Percentiles rank a stretch among this genome's conserved stretches.
Evolutionary conservation across 1,284 basidiomycete genomes (phyloP).

Genomic region (Sanghuangporus sanghuang): DNA sequence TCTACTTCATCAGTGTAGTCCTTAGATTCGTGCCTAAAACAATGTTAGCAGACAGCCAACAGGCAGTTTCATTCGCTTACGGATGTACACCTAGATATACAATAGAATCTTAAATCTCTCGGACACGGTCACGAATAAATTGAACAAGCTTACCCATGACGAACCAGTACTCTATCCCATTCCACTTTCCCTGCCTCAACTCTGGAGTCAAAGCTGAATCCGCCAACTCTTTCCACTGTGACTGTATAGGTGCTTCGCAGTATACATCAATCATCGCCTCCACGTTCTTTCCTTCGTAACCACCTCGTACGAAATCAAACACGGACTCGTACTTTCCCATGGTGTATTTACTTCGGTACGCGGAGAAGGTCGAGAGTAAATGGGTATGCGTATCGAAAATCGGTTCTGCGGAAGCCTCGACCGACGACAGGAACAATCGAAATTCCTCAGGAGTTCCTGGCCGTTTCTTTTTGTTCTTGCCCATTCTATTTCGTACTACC

Average conservation of each 20-base stretch:
- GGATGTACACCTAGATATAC: conserved; percentile 59
- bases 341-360: conserved; percentile 57
- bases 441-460: conserved; percentile 26
- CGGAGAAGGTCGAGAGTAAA: conserved; percentile 60
- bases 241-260: conserved; percentile 69
- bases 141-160: conserved; percentile 52
- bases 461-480: conserved; percentile 32
- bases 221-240: conserved; percentile 62
- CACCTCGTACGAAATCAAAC: conserved; percentile 58
- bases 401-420: conserved; percentile 27
- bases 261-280: conserved; percentile 75
- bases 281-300: conserved; percentile 54
- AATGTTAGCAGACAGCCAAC: background rate
- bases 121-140: conserved; percentile 14
- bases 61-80: conserved; percentile 34
- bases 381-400: conserved; percentile 82
- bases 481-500: conserved; percentile 21
- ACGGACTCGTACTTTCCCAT: conserved; percentile 45
- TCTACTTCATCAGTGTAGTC: conserved; percentile 65
- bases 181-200: conserved; percentile 47
- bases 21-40: conserved; percentile 62
- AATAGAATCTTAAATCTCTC: background rate
- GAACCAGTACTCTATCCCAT: conserved; percentile 67
- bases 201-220: conserved; percentile 58
- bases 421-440: conserved; percentile 24